phyloP scores from a whole-genome alignment of 169 alveolate species.

The Miamiensis avidus region DNA sequence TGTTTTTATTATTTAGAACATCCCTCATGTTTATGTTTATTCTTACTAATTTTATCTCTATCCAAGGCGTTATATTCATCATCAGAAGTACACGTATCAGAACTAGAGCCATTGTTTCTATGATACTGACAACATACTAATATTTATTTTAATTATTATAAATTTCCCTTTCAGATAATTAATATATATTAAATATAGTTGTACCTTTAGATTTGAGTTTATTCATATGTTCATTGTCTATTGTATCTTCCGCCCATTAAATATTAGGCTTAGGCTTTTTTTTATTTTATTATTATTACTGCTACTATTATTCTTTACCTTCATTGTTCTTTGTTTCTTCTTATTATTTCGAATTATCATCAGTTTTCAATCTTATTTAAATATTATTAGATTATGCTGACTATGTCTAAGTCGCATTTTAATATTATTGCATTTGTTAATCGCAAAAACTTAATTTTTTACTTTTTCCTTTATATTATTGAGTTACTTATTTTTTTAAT shows the following conservation, averaged over 20 bases:
- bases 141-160: background rate
- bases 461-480: no score
- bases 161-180: background rate
- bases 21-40: slow-evolving; percentile 26
- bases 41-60: slow-evolving; percentile 39
- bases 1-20: no score
- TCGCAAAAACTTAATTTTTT: no score
- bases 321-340: no score
- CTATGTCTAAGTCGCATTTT: no score
- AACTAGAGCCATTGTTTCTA: slow-evolving; percentile 18
- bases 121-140: slow-evolving; percentile 42
- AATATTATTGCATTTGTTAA: no score
- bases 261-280: slow-evolving; percentile 43
- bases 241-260: slow-evolving; percentile 74
- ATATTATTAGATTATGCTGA: no score
- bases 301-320: slow-evolving; percentile 6
- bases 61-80: slow-evolving; percentile 42
- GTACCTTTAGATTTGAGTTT: slow-evolving; percentile 58
- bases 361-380: no score
- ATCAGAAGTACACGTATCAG: slow-evolving; percentile 42
- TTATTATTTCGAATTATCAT: no score
- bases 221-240: slow-evolving; percentile 70
- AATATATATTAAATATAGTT: background rate
- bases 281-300: slow-evolving; percentile 8
- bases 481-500: no score